A percentile compares a stretch with the other conserved stretches of the same genome.
Conservation (phyloP, 805 yeast species). For the Candida krabiensis region DNA sequence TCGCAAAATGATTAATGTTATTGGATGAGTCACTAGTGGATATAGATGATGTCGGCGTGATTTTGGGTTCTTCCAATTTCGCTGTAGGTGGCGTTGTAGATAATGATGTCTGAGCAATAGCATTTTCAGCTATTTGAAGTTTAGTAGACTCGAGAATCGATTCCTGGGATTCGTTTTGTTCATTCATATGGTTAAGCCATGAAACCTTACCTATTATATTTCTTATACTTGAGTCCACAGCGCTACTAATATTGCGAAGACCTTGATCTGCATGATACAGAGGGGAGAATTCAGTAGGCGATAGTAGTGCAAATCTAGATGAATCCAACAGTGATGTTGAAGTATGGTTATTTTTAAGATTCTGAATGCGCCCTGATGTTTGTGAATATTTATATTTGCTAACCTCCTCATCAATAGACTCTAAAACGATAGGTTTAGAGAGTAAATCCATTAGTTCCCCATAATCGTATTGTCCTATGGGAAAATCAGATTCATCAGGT, state of each 20-base stretch:
- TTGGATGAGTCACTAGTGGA: slow-evolving; percentile 23
- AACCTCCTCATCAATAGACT: slow-evolving; percentile 28
- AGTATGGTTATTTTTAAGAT: slow-evolving; percentile 2
- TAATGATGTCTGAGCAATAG: slow-evolving; percentile 17
- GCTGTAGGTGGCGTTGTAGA: slow-evolving; percentile 2
- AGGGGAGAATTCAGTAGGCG: slow-evolving; percentile 25
- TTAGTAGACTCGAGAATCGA: slow-evolving; percentile 24
- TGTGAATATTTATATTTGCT: slow-evolving; percentile 15
- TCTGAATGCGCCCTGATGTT: slow-evolving; percentile 3
- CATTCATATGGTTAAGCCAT: slow-evolving; percentile 21
- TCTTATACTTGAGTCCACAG: slow-evolving; percentile 36
- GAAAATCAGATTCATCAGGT: slow-evolving; percentile 9
- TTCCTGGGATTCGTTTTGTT: slow-evolving; percentile 12
- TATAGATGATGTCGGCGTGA: slow-evolving; percentile 32
- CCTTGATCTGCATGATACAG: slow-evolving; percentile 38
- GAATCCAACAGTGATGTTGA: slow-evolving; percentile 13
- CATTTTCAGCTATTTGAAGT: slow-evolving; percentile 33
- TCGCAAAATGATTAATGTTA: slow-evolving; percentile 6
- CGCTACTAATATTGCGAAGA: slow-evolving; percentile 31
- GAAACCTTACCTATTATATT: slow-evolving; percentile 35
- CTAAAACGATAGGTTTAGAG: slow-evolving; percentile 25
- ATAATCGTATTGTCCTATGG: slow-evolving; percentile 3
- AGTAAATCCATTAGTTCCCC: slow-evolving; percentile 10
- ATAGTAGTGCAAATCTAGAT: slow-evolving; percentile 12
- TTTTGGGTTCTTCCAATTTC: slow-evolving; percentile 17